Evolutionary conservation across 352 stramenopile species (phyloP).

Genomic region (Saprolegnia diclina): DNA sequence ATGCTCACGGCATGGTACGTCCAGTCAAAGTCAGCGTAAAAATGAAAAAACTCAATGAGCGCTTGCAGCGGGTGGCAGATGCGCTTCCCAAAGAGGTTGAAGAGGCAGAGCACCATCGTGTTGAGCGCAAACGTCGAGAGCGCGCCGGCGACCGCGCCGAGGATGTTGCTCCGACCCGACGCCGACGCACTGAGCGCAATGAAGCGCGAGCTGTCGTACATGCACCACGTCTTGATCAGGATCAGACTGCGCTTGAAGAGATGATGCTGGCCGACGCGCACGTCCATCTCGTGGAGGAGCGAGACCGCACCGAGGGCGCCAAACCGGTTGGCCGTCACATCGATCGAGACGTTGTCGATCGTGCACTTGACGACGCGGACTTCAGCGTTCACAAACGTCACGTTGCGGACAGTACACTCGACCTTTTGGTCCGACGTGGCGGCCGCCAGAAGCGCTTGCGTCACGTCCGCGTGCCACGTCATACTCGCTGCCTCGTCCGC

Average conservation of each 20-base stretch:
- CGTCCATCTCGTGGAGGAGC: constrained; percentile 82
- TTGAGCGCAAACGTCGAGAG: constrained; percentile 84
- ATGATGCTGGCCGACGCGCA: constrained; percentile 63
- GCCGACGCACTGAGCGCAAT: constrained; percentile 28
- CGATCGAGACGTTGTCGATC: constrained; percentile 85
- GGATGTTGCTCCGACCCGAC: constrained; percentile 40
- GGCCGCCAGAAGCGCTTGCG: constrained; percentile 56
- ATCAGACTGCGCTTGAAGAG: constrained; percentile 86
- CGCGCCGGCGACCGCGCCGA: constrained; percentile 70
- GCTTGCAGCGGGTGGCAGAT: constrained; percentile 79
- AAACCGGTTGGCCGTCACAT: constrained; percentile 82
- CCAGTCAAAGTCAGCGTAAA: constrained; percentile 82
- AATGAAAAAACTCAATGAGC: constrained; percentile 80
- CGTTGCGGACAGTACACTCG: constrained; percentile 65
- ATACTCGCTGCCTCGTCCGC: constrained; percentile 60
- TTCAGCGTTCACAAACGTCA: constrained; percentile 87
- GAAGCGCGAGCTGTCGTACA: constrained; percentile 75
- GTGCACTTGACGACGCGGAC: constrained; percentile 87
- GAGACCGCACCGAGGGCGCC: constrained; percentile 69
- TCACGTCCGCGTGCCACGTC: constrained; percentile 81
- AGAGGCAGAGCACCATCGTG: constrained; percentile 84
- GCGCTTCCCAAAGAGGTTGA: constrained; percentile 69
- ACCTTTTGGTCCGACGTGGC: background rate
- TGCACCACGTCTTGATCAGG: constrained; percentile 87
- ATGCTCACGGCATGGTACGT: constrained; percentile 72